A percentile compares a stretch with the other conserved stretches of the same genome.
These are phyloP conservation scores for Leishmania lainsoni DNA, from an alignment of 208 protist species.

Conservation along the genomic window DNA sequence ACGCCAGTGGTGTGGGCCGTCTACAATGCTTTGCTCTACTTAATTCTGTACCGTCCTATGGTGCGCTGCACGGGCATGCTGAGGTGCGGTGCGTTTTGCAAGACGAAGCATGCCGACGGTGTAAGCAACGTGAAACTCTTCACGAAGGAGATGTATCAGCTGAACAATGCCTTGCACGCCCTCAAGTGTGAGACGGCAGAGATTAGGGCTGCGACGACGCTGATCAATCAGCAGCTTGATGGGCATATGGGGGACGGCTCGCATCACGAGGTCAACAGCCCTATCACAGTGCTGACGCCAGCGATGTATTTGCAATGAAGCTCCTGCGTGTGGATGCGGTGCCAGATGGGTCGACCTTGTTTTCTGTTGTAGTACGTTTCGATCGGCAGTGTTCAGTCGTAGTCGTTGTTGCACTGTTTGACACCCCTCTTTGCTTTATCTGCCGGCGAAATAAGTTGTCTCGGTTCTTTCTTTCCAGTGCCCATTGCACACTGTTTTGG, in stretches of 20 bases:
- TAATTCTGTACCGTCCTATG: conserved; percentile 62
- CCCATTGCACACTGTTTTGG: background rate
- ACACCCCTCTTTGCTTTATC: background rate
- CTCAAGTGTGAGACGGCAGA: conserved; percentile 35
- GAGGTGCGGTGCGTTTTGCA: conserved; percentile 30
- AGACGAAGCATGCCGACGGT: conserved; percentile 20
- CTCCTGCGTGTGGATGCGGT: background rate
- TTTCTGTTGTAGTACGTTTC: background rate
- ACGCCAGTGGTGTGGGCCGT: conserved; percentile 47
- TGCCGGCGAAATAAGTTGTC: background rate
- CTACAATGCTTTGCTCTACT: conserved; percentile 55
- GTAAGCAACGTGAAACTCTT: conserved; percentile 25
- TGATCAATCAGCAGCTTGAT: conserved; percentile 21
- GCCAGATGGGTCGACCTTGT: background rate
- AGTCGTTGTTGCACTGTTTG: background rate
- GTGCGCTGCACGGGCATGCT: conserved; percentile 40
- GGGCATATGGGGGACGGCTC: background rate
- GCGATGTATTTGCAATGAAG: background rate
- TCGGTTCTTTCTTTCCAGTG: background rate
- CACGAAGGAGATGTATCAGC: conserved; percentile 65
- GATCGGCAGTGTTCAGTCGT: background rate
- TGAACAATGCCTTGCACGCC: conserved; percentile 42
- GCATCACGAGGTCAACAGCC: background rate
- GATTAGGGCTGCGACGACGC: conserved; percentile 22
- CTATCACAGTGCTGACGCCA: background rate